Evolutionary conservation across 2,329 filamentous ascomycete genomes (phyloP).

Genomic region (Sphaerulina populicola): DNA sequence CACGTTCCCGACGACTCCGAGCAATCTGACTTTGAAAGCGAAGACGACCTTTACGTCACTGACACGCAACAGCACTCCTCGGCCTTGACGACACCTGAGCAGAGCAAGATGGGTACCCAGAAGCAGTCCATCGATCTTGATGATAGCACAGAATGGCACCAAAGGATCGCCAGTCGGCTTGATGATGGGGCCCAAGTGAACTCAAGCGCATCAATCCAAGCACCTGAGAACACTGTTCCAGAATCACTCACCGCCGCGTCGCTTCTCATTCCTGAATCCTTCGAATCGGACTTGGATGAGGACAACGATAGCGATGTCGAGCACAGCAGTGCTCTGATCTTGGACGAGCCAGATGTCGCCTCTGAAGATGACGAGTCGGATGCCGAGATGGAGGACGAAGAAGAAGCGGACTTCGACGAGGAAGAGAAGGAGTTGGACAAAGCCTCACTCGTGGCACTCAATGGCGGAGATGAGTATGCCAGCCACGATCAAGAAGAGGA

Average conservation of each 20-base stretch:
- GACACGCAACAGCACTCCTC: constrained; percentile 18
- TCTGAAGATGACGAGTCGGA: not conserved
- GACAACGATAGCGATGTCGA: not conserved
- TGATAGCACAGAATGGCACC: not conserved
- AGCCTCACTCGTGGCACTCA: no score
- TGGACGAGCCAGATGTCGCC: constrained; percentile 15
- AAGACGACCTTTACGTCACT: constrained; percentile 16
- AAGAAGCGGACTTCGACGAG: not conserved
- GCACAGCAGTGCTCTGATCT: constrained; percentile 18
- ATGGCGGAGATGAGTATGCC: no score
- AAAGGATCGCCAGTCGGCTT: constrained; percentile 17
- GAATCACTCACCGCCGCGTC: constrained; percentile 5
- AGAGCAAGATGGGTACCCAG: constrained; percentile 21
- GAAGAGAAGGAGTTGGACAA: constrained; percentile 9
- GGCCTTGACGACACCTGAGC: constrained; percentile 27
- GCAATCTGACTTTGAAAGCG: constrained; percentile 23
- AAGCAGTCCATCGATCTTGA: constrained; percentile 22
- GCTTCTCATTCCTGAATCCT: not conserved
- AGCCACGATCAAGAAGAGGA: no score
- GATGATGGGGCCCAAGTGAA: constrained; percentile 12
- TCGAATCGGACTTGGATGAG: constrained; percentile 3
- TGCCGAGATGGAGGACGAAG: no score
- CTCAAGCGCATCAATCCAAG: not conserved
- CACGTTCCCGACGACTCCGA: constrained; percentile 20
- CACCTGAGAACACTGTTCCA: constrained; percentile 1